These are phyloP conservation scores for Geotrichum ghanense DNA, from an alignment of 805 yeast genomes.

Conservation along the genomic window DNA sequence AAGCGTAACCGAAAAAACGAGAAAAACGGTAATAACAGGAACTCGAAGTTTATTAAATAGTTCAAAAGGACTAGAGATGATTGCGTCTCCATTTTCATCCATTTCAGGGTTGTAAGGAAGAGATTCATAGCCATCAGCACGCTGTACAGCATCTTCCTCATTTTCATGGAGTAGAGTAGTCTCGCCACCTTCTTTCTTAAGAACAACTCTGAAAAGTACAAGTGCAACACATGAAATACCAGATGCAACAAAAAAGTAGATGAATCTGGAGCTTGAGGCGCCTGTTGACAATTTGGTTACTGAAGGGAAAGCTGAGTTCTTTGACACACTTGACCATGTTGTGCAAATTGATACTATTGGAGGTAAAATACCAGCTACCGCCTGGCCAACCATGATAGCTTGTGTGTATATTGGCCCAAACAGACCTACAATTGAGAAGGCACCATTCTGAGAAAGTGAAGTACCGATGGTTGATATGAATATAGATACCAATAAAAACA, in stretches of 20 bases:
- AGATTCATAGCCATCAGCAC: background rate
- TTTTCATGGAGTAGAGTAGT: background rate
- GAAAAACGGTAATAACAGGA: conserved; percentile 59
- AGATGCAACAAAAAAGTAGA: background rate
- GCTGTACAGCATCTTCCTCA: background rate
- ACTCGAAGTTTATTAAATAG: conserved; percentile 51
- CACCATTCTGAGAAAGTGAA: conserved; percentile 78
- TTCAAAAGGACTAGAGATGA: background rate
- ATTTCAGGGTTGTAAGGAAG: background rate
- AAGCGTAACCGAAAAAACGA: conserved; percentile 63
- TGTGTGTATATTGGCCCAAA: conserved; percentile 72
- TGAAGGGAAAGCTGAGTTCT: conserved; percentile 3
- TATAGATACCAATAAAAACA: conserved; percentile 50
- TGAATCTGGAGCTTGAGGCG: background rate
- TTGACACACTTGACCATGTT: conserved; percentile 33
- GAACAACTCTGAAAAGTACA: background rate
- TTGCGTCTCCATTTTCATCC: background rate
- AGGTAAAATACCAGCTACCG: conserved; percentile 87
- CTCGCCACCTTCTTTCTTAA: too few species aligned
- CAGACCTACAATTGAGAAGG: conserved; percentile 75
- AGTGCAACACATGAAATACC: background rate
- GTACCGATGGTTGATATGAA: conserved; percentile 61
- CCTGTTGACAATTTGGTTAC: background rate
- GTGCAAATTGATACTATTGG: conserved; percentile 54
- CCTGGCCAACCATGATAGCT: conserved; percentile 90